Evolutionary conservation across 306 rosid species (phyloP), one percentile per base, ranked within the genome.

Genomic region (Sechiopsis laciniata): DNA sequence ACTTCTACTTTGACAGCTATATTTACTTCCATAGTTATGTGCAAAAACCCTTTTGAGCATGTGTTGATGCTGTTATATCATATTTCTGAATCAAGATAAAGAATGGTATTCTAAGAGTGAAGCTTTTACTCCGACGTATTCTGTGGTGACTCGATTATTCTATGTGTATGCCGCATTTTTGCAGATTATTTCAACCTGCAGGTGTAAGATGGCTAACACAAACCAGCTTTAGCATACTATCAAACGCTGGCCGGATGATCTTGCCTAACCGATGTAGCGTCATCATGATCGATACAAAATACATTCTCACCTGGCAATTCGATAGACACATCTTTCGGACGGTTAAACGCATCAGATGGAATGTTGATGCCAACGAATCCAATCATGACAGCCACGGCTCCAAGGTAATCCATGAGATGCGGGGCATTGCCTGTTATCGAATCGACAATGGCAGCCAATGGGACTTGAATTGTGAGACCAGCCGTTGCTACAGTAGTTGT

Each of bases 401-500:
- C 99, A 29, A 94, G 85, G 78, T 86, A 94, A 84, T 91, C 86
- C 85, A 90, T 78, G 60, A 80, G 61, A 73, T 78, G 89, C 76
- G 97, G 99, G 16, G 92, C 90, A 80, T 80, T 71, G 75, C 99
- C 99, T 0, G 82, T 86, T 71, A 91, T 9, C 2, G 95, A 84
- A 77, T 94, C 97, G 0, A 94, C 91, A 55, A 94, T 29, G 21
- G 99, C 99, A 1, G 97, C 99, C 85, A 94, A 75, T 7, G 99
- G 99, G 22, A 94, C 96, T 82, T 94, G 99, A 79, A 94, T 89
- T 2, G 97, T 82, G 58, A 94, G 96, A 74, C 99, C 99, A 8
- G 99, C 99, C 1, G 97, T 86, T 64, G 99, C 99, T 29, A 94
- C 95, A 0, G 99, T 94, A 20, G 99, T 89, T 26, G 99, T 86